A percentile compares a stretch with the other conserved stretches of the same genome.
These are phyloP conservation scores for Plenodomus tracheiphilus DNA, from an alignment of 2,329 filamentous ascomycete genomes.

Conservation along the genomic window DNA sequence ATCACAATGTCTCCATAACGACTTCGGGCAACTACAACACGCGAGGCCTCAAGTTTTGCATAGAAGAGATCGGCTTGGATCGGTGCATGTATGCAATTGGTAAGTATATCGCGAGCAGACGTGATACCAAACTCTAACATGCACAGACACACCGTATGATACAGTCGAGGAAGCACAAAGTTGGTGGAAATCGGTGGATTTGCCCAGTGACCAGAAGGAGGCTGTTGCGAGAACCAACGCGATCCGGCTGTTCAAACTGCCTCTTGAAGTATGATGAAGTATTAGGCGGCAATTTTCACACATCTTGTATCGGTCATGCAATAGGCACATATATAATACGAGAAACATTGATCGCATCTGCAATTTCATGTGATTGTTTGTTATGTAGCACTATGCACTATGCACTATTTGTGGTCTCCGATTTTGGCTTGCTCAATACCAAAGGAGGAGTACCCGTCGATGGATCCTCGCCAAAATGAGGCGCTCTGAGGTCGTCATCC, in stretches of 20 bases:
- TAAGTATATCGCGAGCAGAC: conserved; percentile 3
- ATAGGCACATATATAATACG: no score
- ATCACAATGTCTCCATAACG: conserved; percentile 48
- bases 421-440: conserved; percentile 41
- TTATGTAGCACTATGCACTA: no score
- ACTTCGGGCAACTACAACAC: conserved; percentile 47
- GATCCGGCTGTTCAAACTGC: conserved; percentile 29
- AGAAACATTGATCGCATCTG: no score
- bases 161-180: conserved; percentile 31
- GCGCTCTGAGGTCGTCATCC: conserved; percentile 56
- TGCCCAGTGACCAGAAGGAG: conserved; percentile 31
- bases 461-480: conserved; percentile 49
- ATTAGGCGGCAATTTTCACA: not conserved
- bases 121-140: not conserved
- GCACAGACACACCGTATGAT: conserved; percentile 32
- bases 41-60: conserved; percentile 46
- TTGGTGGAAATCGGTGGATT: conserved; percentile 34
- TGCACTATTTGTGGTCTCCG: conserved; percentile 8
- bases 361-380: no score
- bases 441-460: conserved; percentile 49
- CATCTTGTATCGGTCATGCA: not conserved
- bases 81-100: conserved; percentile 47
- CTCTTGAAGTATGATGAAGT: conserved; percentile 10
- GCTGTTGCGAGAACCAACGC: conserved; percentile 29
- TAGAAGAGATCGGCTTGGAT: conserved; percentile 45